phyloP scores from a whole-genome alignment of 176 grass and related monocot species.

The Urochloa ruziziensis region DNA sequence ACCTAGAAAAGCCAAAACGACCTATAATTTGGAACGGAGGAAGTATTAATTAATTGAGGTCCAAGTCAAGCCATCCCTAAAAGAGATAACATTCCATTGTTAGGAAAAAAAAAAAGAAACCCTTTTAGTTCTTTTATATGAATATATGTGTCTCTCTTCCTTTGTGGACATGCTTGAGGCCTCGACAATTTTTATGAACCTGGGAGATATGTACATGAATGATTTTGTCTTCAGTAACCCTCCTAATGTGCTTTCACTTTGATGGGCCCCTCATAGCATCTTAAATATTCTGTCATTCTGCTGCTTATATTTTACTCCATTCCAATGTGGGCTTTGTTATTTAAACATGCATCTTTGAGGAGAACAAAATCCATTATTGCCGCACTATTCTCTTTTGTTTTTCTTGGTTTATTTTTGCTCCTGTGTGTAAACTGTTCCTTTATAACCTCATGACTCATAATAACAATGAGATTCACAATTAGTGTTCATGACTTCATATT shows the following conservation, averaged over 20 bases:
- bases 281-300: neutral
- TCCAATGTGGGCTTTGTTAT: conserved; percentile 14
- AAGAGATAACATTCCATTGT: neutral
- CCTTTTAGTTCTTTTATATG: neutral
- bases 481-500: too few relatives aligned
- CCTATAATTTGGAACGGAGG: too few relatives aligned
- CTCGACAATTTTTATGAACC: conserved; percentile 14
- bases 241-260: neutral
- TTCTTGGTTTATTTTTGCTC: neutral
- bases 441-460: conserved; percentile 18
- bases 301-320: conserved; percentile 8
- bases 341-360: conserved; percentile 10
- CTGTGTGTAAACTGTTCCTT: neutral
- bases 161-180: neutral
- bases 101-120: neutral
- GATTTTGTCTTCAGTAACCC: neutral
- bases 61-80: neutral
- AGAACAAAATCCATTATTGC: neutral
- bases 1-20: too few relatives aligned
- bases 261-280: neutral
- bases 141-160: neutral
- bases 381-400: neutral
- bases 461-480: too few relatives aligned
- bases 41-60: neutral
- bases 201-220: neutral